Evolutionary conservation across 805 yeast genomes (phyloP).

Genomic region (Lipomyces mesembrius): DNA sequence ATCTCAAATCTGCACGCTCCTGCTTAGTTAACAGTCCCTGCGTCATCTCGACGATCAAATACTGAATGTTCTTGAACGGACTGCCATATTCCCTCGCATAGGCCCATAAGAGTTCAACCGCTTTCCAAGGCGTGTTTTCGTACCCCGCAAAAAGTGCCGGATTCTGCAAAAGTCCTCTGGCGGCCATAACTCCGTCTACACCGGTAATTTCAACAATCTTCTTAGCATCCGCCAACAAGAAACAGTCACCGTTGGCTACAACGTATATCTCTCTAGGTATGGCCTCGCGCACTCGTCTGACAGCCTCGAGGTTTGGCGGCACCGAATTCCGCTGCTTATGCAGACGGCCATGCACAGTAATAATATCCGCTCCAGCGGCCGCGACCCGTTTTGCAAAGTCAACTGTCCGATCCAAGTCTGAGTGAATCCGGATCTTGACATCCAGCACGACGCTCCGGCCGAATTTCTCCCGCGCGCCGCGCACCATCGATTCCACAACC

Average conservation of each 20-base stretch:
- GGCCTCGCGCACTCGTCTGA: slow-evolving; percentile 62
- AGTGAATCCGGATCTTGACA: slow-evolving; percentile 88
- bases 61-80: slow-evolving; percentile 83
- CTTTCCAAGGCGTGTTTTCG: slow-evolving; percentile 83
- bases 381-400: slow-evolving; percentile 75
- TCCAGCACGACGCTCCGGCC: slow-evolving; percentile 78
- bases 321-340: slow-evolving; percentile 80
- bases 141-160: slow-evolving; percentile 87
- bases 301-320: slow-evolving; percentile 84
- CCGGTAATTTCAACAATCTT: slow-evolving; percentile 68
- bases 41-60: slow-evolving; percentile 87
- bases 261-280: slow-evolving; percentile 65
- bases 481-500: slow-evolving; percentile 79
- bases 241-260: slow-evolving; percentile 98
- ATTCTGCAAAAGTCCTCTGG: slow-evolving; percentile 80
- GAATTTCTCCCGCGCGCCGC: slow-evolving; percentile 74
- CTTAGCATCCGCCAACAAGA: slow-evolving; percentile 64
- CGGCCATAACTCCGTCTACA: slow-evolving; percentile 95
- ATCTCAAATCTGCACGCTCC: slow-evolving; percentile 67
- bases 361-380: slow-evolving; percentile 87
- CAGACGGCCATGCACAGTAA: slow-evolving; percentile 93
- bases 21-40: slow-evolving; percentile 51
- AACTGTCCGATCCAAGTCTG: slow-evolving; percentile 71
- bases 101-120: slow-evolving; percentile 82
- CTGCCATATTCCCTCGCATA: slow-evolving; percentile 78